Conservation (phyloP, 768 basidiomycete genomes). For the Clathrus columnatus region DNA sequence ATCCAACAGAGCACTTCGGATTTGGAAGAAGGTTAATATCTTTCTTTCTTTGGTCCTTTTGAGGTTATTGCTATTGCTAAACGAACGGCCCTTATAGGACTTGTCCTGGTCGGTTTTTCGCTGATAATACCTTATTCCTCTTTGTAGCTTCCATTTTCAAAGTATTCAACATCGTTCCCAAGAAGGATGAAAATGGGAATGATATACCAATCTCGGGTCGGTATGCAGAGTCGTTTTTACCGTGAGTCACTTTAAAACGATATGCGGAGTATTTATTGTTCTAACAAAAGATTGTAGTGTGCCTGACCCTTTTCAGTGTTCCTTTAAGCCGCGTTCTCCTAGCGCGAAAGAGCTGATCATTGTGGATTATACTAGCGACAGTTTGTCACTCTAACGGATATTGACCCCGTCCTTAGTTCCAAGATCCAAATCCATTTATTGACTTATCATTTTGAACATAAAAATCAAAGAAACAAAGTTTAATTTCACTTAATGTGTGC, state of each 20-base stretch:
- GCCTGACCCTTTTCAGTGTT: slow-evolving; percentile 23
- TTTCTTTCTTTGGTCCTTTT: too few relatives aligned
- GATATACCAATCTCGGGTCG: slow-evolving; percentile 18
- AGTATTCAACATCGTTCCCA: slow-evolving; percentile 7
- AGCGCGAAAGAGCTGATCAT: slow-evolving; percentile 16
- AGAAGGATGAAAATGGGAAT: slow-evolving; percentile 23
- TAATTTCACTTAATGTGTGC: too few relatives aligned
- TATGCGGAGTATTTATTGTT: neutral
- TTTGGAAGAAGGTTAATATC: slow-evolving; percentile 25
- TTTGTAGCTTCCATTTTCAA: slow-evolving; percentile 13
- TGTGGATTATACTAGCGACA: too few relatives aligned
- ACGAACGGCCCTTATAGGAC: slow-evolving; percentile 1
- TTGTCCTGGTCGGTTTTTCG: slow-evolving; percentile 13
- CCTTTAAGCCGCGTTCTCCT: slow-evolving; percentile 25
- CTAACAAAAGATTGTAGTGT: slow-evolving; percentile 16
- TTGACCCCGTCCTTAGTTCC: too few relatives aligned
- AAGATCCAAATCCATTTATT: too few relatives aligned
- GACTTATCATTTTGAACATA: too few relatives aligned
- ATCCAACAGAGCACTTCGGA: slow-evolving; percentile 28
- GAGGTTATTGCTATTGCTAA: too few relatives aligned
- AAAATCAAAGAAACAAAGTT: too few relatives aligned
- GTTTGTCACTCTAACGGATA: too few relatives aligned
- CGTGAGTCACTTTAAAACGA: neutral
- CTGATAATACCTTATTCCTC: slow-evolving; percentile 10
- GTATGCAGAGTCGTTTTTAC: neutral